These are phyloP conservation scores for Ulmus americana DNA, from an alignment of 331 rosid species.

Conservation along the genomic window DNA sequence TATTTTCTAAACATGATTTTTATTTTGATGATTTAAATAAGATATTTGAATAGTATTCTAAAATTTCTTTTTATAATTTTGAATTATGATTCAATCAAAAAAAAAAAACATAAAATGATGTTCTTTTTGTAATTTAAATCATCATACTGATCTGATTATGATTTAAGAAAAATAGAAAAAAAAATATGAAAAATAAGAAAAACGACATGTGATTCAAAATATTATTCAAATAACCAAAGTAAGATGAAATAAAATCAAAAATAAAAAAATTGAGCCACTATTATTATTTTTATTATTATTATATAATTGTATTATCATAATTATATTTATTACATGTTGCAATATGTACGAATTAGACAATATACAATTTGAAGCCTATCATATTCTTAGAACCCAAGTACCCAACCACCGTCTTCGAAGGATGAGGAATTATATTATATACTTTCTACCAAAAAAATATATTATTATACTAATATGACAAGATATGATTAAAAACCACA, in stretches of 20 bases:
- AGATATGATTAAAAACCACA: not conserved
- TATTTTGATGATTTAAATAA: too few relatives aligned
- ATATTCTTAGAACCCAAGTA: not conserved
- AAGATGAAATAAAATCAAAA: too few relatives aligned
- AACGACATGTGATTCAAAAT: not conserved
- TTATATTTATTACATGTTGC: not conserved
- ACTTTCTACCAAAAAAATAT: not conserved
- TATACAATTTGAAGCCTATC: not conserved
- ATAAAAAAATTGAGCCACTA: not conserved
- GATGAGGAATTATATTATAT: not conserved
- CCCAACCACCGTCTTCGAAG: constrained; percentile 6
- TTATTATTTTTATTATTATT: not conserved
- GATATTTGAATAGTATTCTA: too few relatives aligned
- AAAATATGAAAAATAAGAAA: too few relatives aligned
- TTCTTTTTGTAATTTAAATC: too few relatives aligned
- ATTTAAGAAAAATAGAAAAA: too few relatives aligned
- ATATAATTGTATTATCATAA: not conserved
- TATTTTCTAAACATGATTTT: too few relatives aligned
- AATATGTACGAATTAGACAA: not conserved
- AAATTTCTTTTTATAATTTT: too few relatives aligned
- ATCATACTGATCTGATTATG: too few relatives aligned
- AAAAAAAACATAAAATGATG: not conserved
- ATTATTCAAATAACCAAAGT: not conserved
- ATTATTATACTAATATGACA: not conserved
- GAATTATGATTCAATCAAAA: too few relatives aligned